Evolutionary conservation across 805 yeast genomes (phyloP), one percentile per base, ranked within the genome.

Genomic region (Ogataea populi-albae): DNA sequence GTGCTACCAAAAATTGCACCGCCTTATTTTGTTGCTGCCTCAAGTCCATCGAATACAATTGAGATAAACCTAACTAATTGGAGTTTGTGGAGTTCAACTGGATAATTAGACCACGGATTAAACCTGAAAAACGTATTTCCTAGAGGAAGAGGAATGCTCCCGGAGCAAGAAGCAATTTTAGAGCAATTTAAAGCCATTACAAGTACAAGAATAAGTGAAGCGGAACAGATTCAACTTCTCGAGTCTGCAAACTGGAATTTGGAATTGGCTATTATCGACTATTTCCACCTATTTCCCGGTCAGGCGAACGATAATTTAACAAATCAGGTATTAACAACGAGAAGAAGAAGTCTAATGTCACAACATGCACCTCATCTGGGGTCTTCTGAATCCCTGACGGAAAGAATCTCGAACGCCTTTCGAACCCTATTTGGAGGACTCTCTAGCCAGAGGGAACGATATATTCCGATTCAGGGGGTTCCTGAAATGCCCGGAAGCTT

Each of bases 221-320:
- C 38, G 7, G 47, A 48, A 21, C 57, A 45, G 25, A 41, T 51
- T 2, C 34, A 32, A 3, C 26, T 53, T 2, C 45, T 57, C 5
- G 49, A 47, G 28, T 14, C 47, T 10, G 27, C 34, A 23, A 35
- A 54, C 26, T 57, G 62, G 62, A 45, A 54, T 34, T 20, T 56
- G 14, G 62, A 57, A 30, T 34, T 47, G 6, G 48, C 60, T 2
- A 30, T 55, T 16, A 37, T 57, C 7, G 27, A 38, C 3, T 54
- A 57, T 31, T 47, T 43, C 32, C 47, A 49, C 19, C 31, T 44
- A 5, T 42, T 51, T 26, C 56, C 61, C 5, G 26, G 38, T 8
- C 42, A 44, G 21, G 51, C 52, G 18, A 35, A 38, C 32, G 12
- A 15, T 16, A 30, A 33, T 7, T 18, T 47, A 21, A 26, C 34